Base-by-base conservation (phyloP, 2,329 filamentous ascomycete species). In the Pyrenochaeta sp. region DNA sequence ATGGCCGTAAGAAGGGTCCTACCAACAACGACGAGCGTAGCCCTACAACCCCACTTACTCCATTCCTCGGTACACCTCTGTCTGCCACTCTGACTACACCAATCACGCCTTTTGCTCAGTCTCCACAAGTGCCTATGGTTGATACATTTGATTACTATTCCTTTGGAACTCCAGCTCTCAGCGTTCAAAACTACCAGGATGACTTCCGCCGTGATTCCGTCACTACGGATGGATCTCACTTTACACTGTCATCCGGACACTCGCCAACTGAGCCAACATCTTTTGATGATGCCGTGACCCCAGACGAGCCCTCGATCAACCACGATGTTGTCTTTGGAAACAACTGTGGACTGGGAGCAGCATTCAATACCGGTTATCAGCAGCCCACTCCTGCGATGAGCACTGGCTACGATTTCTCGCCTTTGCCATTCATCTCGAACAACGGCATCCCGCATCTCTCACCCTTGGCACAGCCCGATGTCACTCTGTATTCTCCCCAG, bases 401-500 rank as follows among this genome's bases (percentile, higher is more conserved):
- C 58, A 63, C 60, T 14, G 58, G 51, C 19, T 65, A 63, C 26
- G 62, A 65, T 34, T 76, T 79, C 35, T 69, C 71, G 22, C 69
- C 73, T 44, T 74, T 73, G 14, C 69, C 53, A 51, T 70, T 68
- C 47, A 41, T 48, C 8, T 35, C 60, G 9, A 60, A 58, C 32
- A 51, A 39, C 38, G 55, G 60, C 19, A 57, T 71, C 6, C 64
- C 69, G 23, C 85, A 89, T 48, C 80, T 90, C 49, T 90, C 87
- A 3, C 86, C 87, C 7, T 77, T 79, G 40, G 87, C 85, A 4
- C 86, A 89, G 58, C 79, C 81, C 23, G 85, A 87, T 47, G 74
- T 84, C 1, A 88, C 89, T 74, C 78, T 90, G 21, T 87, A 80
- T 70, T 87, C 87, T 7, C 84, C 87, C 34, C 78, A 79, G 28